phyloP scores from a whole-genome alignment of 1,284 basidiomycete species.

The Ustilago loliicola region DNA sequence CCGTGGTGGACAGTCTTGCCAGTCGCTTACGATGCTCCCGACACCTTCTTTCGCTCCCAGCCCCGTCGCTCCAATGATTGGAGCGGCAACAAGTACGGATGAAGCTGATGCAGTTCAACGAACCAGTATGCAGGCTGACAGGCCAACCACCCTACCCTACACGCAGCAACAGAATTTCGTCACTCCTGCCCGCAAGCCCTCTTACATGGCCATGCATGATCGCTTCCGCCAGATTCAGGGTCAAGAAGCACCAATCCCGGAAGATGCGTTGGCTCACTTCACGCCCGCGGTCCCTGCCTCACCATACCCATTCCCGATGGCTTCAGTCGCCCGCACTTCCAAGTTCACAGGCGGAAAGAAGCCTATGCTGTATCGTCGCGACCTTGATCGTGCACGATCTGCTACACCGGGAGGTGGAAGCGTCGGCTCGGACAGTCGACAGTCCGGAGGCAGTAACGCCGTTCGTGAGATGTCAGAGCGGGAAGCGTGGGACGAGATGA shows the following conservation, averaged over 20 bases:
- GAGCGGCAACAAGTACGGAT: not conserved
- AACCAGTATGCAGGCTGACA: slow-evolving; percentile 6
- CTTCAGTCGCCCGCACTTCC: slow-evolving; percentile 33
- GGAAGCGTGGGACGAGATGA: slow-evolving; percentile 68
- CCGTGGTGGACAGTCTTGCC: slow-evolving; percentile 18
- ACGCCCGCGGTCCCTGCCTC: slow-evolving; percentile 58
- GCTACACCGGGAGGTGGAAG: slow-evolving; percentile 49
- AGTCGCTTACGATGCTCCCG: slow-evolving; percentile 32
- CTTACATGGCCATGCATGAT: slow-evolving; percentile 49
- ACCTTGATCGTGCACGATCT: slow-evolving; percentile 58
- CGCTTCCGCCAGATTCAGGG: slow-evolving; percentile 47
- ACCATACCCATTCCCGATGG: slow-evolving; percentile 66
- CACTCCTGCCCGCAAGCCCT: slow-evolving; percentile 61
- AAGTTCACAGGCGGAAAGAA: slow-evolving; percentile 39
- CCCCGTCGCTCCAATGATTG: slow-evolving; percentile 13
- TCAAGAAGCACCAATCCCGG: slow-evolving; percentile 40
- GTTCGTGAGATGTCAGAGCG: slow-evolving; percentile 67
- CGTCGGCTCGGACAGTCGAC: slow-evolving; percentile 66
- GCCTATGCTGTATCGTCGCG: slow-evolving; percentile 44
- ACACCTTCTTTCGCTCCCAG: slow-evolving; percentile 50
- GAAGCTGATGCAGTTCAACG: not conserved
- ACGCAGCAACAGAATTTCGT: slow-evolving; percentile 49
- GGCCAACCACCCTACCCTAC: slow-evolving; percentile 10
- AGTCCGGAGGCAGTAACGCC: slow-evolving; percentile 67
- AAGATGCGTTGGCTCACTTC: slow-evolving; percentile 26